Evolutionary conservation across 2,329 filamentous ascomycete genomes (phyloP).

Genomic region (Trichophyton rubrum): DNA sequence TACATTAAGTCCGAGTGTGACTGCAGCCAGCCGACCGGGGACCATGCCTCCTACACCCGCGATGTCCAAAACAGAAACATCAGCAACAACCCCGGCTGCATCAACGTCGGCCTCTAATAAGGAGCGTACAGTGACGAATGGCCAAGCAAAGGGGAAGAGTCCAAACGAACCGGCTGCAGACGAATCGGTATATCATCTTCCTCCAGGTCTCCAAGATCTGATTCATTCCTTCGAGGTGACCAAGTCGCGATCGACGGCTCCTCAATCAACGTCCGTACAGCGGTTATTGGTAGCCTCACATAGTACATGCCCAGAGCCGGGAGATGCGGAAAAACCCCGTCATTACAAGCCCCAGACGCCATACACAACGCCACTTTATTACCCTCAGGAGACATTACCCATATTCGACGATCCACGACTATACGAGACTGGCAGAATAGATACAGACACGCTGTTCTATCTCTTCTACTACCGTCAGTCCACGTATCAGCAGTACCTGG

Average conservation of each 20-base stretch:
- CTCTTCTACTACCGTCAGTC: conserved; percentile 98
- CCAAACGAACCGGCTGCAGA: conserved; percentile 51
- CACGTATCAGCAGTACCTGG: conserved; percentile 87
- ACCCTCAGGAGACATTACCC: conserved; percentile 80
- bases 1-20: conserved; percentile 34
- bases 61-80: conserved; percentile 34
- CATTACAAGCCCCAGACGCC: conserved; percentile 75
- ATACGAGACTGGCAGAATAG: conserved; percentile 63
- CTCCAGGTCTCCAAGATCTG: conserved; percentile 75
- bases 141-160: conserved; percentile 39
- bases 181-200: conserved; percentile 82
- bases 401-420: conserved; percentile 85
- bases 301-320: conserved; percentile 56
- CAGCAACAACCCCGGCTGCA: conserved; percentile 26
- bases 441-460: conserved; percentile 94
- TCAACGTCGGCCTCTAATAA: conserved; percentile 24
- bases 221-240: conserved; percentile 81
- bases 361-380: conserved; percentile 67
- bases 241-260: conserved; percentile 53
- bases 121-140: conserved; percentile 15
- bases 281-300: conserved; percentile 66
- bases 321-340: conserved; percentile 69
- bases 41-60: conserved; percentile 37
- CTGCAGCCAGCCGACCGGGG: conserved; percentile 26
- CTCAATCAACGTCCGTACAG: conserved; percentile 53